Base-by-base conservation (phyloP, 2,329 filamentous ascomycete genomes). In the Didymella keratinophila region DNA sequence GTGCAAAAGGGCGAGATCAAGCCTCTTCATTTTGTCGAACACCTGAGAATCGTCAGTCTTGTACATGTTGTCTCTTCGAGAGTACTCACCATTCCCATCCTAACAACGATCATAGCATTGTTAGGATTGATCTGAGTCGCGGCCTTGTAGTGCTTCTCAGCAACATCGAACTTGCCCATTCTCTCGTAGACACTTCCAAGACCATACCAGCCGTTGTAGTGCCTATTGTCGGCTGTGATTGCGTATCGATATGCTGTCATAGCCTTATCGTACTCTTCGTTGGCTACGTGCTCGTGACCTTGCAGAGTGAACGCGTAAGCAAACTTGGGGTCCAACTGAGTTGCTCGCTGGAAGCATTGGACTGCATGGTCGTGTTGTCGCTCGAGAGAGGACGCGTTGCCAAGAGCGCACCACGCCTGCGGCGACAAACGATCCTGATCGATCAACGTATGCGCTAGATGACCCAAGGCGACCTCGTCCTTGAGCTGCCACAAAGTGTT, bases 181-280 rank as follows among this genome's bases (percentile, higher is more conserved):
- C 93, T 94, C 76, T 96, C 92, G 70, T 94, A 95, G 1, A 97
- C 93, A 34, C 80, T 84, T 8, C 86, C 87, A n/a, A 89, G 77
- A 20, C 95, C 95, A 75, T 98, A 99, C 86, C 96, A 98, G n/a
- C 94, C 95, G 73, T 97, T 97, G 81, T 98, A 99, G 74, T 97
- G 94, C 20, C 94, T 88, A 54, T 86, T 87, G 71, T 99, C 93
- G 0, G 92, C 92, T 43, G 89, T 86, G 66, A 99, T 91, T 1
- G 92, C 93, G 52, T 89, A 87, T 32, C 96, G 87, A 76, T 97
- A 99, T 2, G 92, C 89, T 37, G 89, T 87, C 43, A 97, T 85
- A 0, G 95, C 95, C 75, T 97, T 97, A 74, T 98, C 94, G 71
- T 95, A 97, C 76, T 99, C 96, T 77, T 99, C 96, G 66, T 97